A percentile compares a stretch with the other conserved stretches of the same genome.
These are phyloP conservation scores for Seminavis robusta DNA, from an alignment of 108 stramenopile species.

Conservation along the genomic window DNA sequence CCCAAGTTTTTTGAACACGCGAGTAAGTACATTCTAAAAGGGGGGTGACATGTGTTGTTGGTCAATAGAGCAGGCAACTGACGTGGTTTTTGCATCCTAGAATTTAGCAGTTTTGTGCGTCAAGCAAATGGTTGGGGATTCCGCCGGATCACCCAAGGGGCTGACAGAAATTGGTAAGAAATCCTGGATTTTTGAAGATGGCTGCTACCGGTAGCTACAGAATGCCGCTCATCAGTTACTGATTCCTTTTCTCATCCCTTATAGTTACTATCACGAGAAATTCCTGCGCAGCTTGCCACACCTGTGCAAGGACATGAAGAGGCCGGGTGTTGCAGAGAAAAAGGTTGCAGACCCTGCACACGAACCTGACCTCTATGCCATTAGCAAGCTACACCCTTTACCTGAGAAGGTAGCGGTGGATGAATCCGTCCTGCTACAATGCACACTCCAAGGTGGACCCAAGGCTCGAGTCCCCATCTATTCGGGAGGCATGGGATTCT, in stretches of 20 bases:
- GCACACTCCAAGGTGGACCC: constrained; percentile 57
- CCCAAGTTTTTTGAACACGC: constrained; percentile 70
- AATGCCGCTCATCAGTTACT: too few species aligned
- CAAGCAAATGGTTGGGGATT: constrained; percentile 47
- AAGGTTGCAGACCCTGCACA: constrained; percentile 42
- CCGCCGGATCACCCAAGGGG: constrained; percentile 47
- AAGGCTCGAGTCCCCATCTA: constrained; percentile 70
- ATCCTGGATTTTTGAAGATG: too few species aligned
- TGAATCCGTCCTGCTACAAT: constrained; percentile 43
- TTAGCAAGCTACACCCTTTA: constrained; percentile 45
- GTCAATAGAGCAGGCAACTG: too few species aligned
- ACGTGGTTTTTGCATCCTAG: neutral
- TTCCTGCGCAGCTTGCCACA: constrained; percentile 56
- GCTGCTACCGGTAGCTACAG: too few species aligned
- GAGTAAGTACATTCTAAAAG: constrained; percentile 49
- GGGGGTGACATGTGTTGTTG: too few species aligned
- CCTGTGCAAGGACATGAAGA: constrained; percentile 46
- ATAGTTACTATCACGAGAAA: constrained; percentile 71
- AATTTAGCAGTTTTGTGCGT: neutral
- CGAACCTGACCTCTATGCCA: constrained; percentile 60
- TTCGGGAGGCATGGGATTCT: constrained; percentile 1
- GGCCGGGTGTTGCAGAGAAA: constrained; percentile 54
- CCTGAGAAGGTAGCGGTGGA: constrained; percentile 48
- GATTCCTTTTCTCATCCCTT: too few species aligned
- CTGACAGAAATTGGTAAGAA: constrained; percentile 57